Evolutionary conservation across 2,329 filamentous ascomycete genomes (phyloP).

Genomic region (Alternaria brassicicola): DNA sequence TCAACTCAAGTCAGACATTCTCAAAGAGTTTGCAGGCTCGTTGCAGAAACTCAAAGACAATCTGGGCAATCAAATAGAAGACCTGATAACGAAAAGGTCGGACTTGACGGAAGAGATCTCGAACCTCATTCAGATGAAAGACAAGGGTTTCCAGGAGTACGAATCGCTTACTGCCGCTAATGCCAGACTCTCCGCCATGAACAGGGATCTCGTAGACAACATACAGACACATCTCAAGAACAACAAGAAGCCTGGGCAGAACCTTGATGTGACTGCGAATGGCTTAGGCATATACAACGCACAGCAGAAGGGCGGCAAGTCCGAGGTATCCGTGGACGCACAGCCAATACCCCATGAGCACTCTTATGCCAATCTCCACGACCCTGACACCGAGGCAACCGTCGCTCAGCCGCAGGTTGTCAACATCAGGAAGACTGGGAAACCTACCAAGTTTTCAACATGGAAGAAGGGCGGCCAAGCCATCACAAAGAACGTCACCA

Average conservation of each 20-base stretch:
- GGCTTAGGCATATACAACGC: constrained; percentile 67
- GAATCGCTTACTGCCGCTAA: constrained; percentile 95
- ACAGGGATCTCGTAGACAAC: constrained; percentile 91
- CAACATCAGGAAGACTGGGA: constrained; percentile 85
- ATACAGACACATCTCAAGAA: constrained; percentile 93
- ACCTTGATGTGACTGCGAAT: constrained; percentile 56
- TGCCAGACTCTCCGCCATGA: constrained; percentile 89
- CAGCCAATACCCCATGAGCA: constrained; percentile 47
- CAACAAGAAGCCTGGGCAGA: constrained; percentile 61
- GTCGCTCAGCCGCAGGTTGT: constrained; percentile 86
- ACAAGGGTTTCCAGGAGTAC: constrained; percentile 93
- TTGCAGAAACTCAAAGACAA: constrained; percentile 78
- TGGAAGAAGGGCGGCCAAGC: constrained; percentile 98
- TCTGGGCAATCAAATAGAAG: constrained; percentile 76
- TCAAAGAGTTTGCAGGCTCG: constrained; percentile 67
- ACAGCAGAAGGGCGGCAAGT: constrained; percentile 47
- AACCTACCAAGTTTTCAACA: constrained; percentile 96
- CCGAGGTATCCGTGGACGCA: constrained; percentile 49
- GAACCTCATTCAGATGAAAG: constrained; percentile 81
- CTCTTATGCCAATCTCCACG: constrained; percentile 53
- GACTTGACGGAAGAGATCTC: constrained; percentile 84
- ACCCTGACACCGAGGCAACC: constrained; percentile 69
- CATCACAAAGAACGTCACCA: constrained; percentile 90
- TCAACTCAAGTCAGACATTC: constrained; percentile 67
- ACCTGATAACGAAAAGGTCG: constrained; percentile 86